Conservation (phyloP, 176 grass and related monocot genomes). For the Puccinellia tenuiflora region DNA sequence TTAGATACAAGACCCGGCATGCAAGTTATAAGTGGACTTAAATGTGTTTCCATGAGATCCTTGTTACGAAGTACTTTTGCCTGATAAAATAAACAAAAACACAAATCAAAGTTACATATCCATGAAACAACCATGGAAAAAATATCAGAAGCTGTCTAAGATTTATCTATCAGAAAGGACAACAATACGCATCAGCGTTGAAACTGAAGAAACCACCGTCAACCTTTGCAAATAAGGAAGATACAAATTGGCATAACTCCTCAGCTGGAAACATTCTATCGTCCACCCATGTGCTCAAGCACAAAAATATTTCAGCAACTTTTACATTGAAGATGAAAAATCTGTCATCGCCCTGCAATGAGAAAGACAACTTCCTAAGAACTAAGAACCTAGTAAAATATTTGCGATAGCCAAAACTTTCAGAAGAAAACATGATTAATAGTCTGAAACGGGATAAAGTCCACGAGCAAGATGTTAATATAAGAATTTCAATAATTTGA, state of each 20-base stretch:
- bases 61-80: slow-evolving; percentile 43
- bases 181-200: neutral
- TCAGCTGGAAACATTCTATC: slow-evolving; percentile 37
- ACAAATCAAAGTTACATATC: neutral
- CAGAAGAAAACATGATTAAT: slow-evolving; percentile 5
- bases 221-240: slow-evolving; percentile 47
- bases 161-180: neutral
- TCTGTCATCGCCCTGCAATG: slow-evolving; percentile 64
- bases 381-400: neutral
- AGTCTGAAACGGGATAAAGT: neutral
- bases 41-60: slow-evolving; percentile 57
- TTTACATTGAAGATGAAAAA: slow-evolving; percentile 60
- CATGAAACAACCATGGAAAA: neutral
- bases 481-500: neutral
- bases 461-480: neutral
- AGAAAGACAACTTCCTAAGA: slow-evolving; percentile 16
- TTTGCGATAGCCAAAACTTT: neutral
- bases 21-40: slow-evolving; percentile 43
- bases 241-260: slow-evolving; percentile 58
- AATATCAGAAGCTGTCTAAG: neutral
- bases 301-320: slow-evolving; percentile 69
- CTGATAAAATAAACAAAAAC: slow-evolving; percentile 9
- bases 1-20: slow-evolving; percentile 50
- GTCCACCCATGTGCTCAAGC: slow-evolving; percentile 41
- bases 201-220: neutral